phyloP scores from a whole-genome alignment of 371 early-diverging fungal genomes.

The Dichotomocladium elegans region DNA sequence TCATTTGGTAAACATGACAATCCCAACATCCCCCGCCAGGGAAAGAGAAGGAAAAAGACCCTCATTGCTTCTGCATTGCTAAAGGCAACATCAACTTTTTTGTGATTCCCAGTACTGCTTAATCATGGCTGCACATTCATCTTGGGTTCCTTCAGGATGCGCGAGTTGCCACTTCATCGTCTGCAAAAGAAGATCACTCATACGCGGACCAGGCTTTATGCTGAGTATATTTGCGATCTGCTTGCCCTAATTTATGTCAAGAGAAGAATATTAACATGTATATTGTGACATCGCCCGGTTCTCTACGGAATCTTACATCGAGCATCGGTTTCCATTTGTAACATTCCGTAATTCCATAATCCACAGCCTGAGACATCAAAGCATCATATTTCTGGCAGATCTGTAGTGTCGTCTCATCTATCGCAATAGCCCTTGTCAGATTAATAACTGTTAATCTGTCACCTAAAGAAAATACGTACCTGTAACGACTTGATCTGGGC shows the following conservation, averaged over 20 bases:
- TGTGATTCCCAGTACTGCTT: constrained; percentile 25
- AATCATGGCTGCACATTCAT: constrained; percentile 51
- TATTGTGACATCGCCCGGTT: background rate
- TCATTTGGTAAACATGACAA: too few relatives aligned
- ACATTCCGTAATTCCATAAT: constrained; percentile 49
- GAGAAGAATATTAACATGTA: background rate
- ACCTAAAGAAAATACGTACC: background rate
- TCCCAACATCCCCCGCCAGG: too few relatives aligned
- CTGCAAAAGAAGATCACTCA: constrained; percentile 47
- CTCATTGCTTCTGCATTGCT: too few relatives aligned
- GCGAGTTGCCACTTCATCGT: constrained; percentile 78
- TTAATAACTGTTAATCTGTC: background rate
- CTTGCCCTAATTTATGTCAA: constrained; percentile 49
- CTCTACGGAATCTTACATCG: constrained; percentile 41
- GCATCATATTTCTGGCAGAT: constrained; percentile 31
- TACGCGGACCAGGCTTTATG: constrained; percentile 61
- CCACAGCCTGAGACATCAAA: constrained; percentile 27
- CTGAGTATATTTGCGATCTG: constrained; percentile 51
- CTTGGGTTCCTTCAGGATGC: constrained; percentile 55
- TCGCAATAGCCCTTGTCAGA: background rate
- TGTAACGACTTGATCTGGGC: constrained; percentile 7
- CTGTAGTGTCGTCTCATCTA: background rate
- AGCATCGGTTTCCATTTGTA: constrained; percentile 60
- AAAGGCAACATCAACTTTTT: background rate
- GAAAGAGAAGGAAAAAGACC: too few relatives aligned